Base-by-base conservation (phyloP, 2,329 filamentous ascomycete species). In the Colletotrichum sp. region DNA sequence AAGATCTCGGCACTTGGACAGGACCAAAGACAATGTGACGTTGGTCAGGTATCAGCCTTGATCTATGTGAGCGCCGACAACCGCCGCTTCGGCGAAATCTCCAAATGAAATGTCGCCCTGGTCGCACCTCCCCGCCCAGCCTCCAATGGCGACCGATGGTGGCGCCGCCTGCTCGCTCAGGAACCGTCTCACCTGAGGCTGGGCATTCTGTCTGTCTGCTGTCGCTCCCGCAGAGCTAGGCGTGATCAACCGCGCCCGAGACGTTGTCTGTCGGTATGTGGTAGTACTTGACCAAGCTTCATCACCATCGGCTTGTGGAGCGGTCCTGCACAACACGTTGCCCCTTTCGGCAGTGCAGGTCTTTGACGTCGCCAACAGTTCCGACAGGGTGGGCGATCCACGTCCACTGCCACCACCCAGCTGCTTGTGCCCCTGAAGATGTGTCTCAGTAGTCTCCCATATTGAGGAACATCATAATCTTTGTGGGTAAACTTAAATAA, bases 361-460 rank as follows among this genome's bases (percentile, higher is more conserved):
- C 4, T n/a, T 7, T 21, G 18, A 13, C 57, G 14, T 30, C 28
- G 57, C 57, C 57, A 61, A 34, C 26, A 0, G 16, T 6, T 21
- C 26, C 28, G 18, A 61, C 57, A 34, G 57, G 57, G 28, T 34
- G 57, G 28, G 24, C 0, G 57, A 34, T 21, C 57, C 57, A 61
- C 57, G 57, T 30, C 57, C 57, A 13, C 18, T 61, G 57, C 28
- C 10, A 61, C 28, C 57, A 21, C 28, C 0, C 57, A 10, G 1
- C 3, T 34, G 32, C 13, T 9, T 28, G 3, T 16, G 1, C 24
- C 26, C 57, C 13, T 26, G 12, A 0, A 4, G 1, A 28, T 0
- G 30, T 34, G 57, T 34, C 57, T 34, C 28, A 14, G 28, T n/a
- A 30, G 24, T 30, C 30, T 30, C 0, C 28, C 28, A 0, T 34